A percentile compares a stretch with the other conserved stretches of the same genome.
Evolutionary conservation across 2,329 filamentous ascomycete species (phyloP).

Genomic region (Pseudopyrenochaeta lycopersici): DNA sequence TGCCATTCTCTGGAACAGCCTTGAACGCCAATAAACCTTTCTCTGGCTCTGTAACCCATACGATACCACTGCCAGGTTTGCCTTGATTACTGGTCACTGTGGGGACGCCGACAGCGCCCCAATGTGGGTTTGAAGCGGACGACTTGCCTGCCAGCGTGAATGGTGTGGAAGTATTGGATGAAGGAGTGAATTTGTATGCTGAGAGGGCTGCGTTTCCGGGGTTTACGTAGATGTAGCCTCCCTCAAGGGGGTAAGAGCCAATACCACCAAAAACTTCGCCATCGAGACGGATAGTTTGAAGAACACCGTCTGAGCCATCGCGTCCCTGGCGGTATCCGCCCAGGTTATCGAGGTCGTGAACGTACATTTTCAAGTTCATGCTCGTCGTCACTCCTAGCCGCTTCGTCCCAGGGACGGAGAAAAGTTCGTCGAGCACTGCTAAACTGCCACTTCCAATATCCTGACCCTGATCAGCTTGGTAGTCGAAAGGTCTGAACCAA

Average conservation of each 20-base stretch:
- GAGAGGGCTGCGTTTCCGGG: conserved; percentile 36
- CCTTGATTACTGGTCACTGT: conserved; percentile 52
- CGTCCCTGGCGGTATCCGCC: conserved; percentile 34
- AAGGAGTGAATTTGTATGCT: conserved; percentile 36
- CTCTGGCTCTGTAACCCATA: conserved; percentile 54
- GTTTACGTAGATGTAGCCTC: conserved; percentile 42
- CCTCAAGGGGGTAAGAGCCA: conserved; percentile 34
- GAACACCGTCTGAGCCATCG: conserved; percentile 25
- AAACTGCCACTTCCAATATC: conserved; percentile 26
- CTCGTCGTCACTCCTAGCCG: conserved; percentile 40
- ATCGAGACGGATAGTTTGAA: conserved; percentile 30
- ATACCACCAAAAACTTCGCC: conserved; percentile 32
- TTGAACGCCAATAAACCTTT: conserved; percentile 52
- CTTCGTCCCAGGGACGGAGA: conserved; percentile 27
- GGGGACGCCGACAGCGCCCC: conserved; percentile 43
- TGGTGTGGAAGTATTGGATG: conserved; percentile 17
- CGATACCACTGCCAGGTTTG: conserved; percentile 30
- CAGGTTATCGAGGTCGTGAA: conserved; percentile 29
- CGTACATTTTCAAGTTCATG: conserved; percentile 40
- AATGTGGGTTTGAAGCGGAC: conserved; percentile 28
- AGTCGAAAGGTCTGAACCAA: conserved; percentile 23
- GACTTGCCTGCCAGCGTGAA: conserved; percentile 43
- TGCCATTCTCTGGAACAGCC: conserved; percentile 51
- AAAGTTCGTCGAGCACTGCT: conserved; percentile 21
- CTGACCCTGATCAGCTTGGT: conserved; percentile 12